Evolutionary conservation across 2,329 filamentous ascomycete genomes (phyloP).

Genomic region (Dothideomycetidae sp.): DNA sequence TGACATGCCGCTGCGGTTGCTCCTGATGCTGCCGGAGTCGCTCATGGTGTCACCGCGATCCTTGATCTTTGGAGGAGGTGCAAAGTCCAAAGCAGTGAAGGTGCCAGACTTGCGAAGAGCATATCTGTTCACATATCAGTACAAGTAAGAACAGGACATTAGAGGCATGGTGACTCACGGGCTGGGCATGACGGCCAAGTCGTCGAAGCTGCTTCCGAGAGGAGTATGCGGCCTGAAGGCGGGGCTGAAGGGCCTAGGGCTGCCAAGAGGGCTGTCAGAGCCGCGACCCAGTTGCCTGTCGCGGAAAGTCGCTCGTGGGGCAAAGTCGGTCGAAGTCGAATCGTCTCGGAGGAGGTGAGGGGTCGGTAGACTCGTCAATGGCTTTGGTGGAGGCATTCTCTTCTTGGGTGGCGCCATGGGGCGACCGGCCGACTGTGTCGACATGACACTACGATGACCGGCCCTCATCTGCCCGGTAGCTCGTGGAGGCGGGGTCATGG

Average conservation of each 20-base stretch:
- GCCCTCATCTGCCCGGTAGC: slow-evolving; percentile 40
- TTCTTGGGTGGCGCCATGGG: slow-evolving; percentile 32
- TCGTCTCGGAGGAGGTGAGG: slow-evolving; percentile 70
- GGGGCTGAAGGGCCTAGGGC: slow-evolving; percentile 56
- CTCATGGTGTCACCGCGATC: slow-evolving; percentile 37
- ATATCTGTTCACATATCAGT: slow-evolving; percentile 36
- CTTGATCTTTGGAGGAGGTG: slow-evolving; percentile 60
- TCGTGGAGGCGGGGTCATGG: slow-evolving; percentile 85
- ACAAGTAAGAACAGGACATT: slow-evolving; percentile 17
- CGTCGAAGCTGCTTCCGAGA: slow-evolving; percentile 70
- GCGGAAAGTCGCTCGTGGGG: slow-evolving; percentile 49
- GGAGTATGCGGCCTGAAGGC: slow-evolving; percentile 61
- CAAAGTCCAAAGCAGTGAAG: slow-evolving; percentile 69
- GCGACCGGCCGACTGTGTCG: slow-evolving; percentile 27
- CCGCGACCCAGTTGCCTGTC: slow-evolving; percentile 54
- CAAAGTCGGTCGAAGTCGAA: slow-evolving; percentile 62
- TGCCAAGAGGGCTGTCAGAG: slow-evolving; percentile 46
- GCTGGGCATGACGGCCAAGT: slow-evolving; percentile 72
- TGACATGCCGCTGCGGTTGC: slow-evolving; percentile 67
- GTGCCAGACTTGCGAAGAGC: slow-evolving; percentile 61
- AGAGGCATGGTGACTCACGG: slow-evolving; percentile 52
- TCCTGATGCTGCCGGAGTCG: slow-evolving; percentile 40
- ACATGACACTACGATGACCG: slow-evolving; percentile 34
- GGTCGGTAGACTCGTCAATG: slow-evolving; percentile 65
- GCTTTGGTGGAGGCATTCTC: slow-evolving; percentile 55